These are phyloP conservation scores for Pythium phragmiticola DNA, from an alignment of 352 stramenopile species.

Conservation along the genomic window DNA sequence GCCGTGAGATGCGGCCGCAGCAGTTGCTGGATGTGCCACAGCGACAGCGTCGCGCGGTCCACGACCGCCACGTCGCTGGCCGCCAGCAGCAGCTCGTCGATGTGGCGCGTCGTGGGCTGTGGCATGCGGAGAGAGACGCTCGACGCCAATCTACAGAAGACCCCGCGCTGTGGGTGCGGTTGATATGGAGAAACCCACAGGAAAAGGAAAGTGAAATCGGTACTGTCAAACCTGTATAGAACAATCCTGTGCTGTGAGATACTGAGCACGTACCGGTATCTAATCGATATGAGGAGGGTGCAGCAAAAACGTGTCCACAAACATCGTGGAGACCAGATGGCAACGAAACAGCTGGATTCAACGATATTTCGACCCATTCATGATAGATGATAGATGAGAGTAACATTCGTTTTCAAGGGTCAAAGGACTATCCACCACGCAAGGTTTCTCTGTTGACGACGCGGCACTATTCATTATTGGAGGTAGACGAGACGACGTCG, in stretches of 20 bases:
- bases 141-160: neutral
- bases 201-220: neutral
- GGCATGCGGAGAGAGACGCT: slow-evolving; percentile 5
- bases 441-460: neutral
- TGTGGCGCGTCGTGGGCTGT: slow-evolving; percentile 18
- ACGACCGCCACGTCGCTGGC: slow-evolving; percentile 63
- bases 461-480: neutral
- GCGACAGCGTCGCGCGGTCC: slow-evolving; percentile 70
- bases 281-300: neutral
- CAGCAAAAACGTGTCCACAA: neutral
- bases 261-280: neutral
- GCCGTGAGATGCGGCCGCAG: slow-evolving; percentile 37
- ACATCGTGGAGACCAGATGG: neutral
- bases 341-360: neutral
- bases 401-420: slow-evolving; percentile 1
- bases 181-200: neutral
- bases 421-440: too few species aligned
- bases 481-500: neutral
- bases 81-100: slow-evolving; percentile 60
- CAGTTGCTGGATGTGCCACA: slow-evolving; percentile 81
- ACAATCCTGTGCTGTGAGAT: neutral
- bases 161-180: neutral
- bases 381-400: neutral
- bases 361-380: neutral
- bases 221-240: slow-evolving; percentile 9